Base-by-base conservation (phyloP, 1,284 basidiomycete genomes). In the Ceratobasidium sp. region DNA sequence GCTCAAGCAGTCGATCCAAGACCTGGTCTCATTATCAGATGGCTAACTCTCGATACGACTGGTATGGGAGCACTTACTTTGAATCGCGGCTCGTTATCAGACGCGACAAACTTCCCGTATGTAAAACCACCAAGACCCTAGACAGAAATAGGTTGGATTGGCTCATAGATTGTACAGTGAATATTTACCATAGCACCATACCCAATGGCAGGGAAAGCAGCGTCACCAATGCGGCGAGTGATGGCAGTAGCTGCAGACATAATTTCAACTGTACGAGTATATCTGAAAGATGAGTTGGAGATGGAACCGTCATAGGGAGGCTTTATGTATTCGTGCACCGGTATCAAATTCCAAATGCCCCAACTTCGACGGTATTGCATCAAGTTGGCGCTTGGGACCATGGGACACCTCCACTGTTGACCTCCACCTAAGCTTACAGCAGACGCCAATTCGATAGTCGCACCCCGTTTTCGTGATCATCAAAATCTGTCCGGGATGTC, bases 1-100 rank as follows among this genome's bases (percentile, higher is more conserved):
- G 49, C 22, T 67, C 64, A 4, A 67, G 29, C 20, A 67, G 50
- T 10, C 47, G 45, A 50, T 62, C 58, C 17, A 62, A 20, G 3
- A 62, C 58, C 58, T 62, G 29, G 45, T 22, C 7, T 12, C 20
- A 34, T 34, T 8, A 54, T 12, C 3, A 4, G 2, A 10, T 17
- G 13, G 45, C 45, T 12, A 40, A 40, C 8, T 17, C 12, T 54
- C 17, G 17, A 54, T 34, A 5, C 3, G 5, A 22, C 5, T 4
- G 22, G 22, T 35, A 35, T 32, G 29, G 17, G 7, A 54, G 15
- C 5, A 3, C 52, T 2, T 32, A 54, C 52, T n/a, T 54, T 31
- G 25, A 54, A 54, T 54, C 52, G 3, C 7, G 52, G 17, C 31
- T 54, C 52, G 25, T 54, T 54, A 32, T 54, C 52, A 34, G 52